Percentiles rank a stretch among this genome's conserved stretches.
Conservation (phyloP, 73 alveolate genomes). For the Breviolum minutum region DNA sequence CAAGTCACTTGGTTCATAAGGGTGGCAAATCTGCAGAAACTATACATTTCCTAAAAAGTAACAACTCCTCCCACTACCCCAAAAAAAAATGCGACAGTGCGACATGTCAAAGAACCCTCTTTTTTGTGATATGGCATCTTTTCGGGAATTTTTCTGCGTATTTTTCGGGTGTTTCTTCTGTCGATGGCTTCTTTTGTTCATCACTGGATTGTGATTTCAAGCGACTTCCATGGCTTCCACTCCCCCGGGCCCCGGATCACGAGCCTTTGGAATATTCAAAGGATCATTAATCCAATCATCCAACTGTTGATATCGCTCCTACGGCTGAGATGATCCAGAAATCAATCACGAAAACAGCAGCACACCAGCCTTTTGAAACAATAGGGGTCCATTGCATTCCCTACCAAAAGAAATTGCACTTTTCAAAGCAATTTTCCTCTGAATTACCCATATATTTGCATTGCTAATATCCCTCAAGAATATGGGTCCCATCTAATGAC, state of each 20-base stretch:
- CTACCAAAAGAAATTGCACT: not conserved
- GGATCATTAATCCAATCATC: slow-evolving; percentile 98
- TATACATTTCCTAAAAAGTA: too few relatives aligned
- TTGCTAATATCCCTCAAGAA: not conserved
- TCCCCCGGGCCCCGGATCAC: not conserved
- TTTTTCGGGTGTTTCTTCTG: too few relatives aligned
- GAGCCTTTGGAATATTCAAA: slow-evolving; percentile 97
- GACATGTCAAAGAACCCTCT: too few relatives aligned
- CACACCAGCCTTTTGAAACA: not conserved
- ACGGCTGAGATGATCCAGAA: slow-evolving; percentile 49
- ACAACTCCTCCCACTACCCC: too few relatives aligned
- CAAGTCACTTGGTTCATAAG: too few relatives aligned
- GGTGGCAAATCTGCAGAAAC: too few relatives aligned
- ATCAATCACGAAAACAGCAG: not conserved
- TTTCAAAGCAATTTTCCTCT: not conserved
- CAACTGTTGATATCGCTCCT: slow-evolving; percentile 97
- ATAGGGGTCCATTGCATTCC: not conserved
- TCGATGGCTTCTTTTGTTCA: too few relatives aligned
- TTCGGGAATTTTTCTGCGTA: too few relatives aligned
- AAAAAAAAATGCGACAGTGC: too few relatives aligned
- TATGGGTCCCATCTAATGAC: too few relatives aligned
- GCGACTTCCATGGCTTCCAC: not conserved
- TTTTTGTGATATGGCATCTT: too few relatives aligned
- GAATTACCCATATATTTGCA: not conserved
- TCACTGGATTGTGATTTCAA: too few relatives aligned